A percentile compares a stretch with the other conserved stretches of the same genome.
These are phyloP conservation scores for Cladobotryum protrusum DNA, from an alignment of 2,329 filamentous ascomycete genomes.

Conservation along the genomic window DNA sequence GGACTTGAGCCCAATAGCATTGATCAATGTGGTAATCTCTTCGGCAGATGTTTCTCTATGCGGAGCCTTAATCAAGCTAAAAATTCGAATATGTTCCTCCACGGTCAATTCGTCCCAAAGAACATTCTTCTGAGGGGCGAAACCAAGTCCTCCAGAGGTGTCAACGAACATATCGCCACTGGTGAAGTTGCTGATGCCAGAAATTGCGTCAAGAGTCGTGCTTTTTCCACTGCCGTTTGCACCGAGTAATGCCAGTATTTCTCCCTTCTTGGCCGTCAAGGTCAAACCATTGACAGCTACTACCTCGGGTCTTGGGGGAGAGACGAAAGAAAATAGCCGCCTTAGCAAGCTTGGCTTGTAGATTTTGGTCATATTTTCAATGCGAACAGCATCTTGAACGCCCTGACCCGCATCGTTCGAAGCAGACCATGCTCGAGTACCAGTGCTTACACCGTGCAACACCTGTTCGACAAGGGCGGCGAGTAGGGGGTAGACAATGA, in stretches of 20 bases:
- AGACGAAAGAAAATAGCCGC: conserved; percentile 40
- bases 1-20: conserved; percentile 56
- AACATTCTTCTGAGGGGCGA: conserved; percentile 72
- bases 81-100: conserved; percentile 63
- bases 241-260: conserved; percentile 69
- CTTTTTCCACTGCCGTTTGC: conserved; percentile 69
- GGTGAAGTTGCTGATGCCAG: conserved; percentile 34
- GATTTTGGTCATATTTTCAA: conserved; percentile 66
- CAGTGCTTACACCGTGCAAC: conserved; percentile 46
- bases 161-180: conserved; percentile 57
- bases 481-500: conserved; percentile 60
- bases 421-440: conserved; percentile 16
- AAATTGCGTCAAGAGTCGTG: conserved; percentile 40
- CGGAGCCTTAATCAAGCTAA: conserved; percentile 60
- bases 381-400: conserved; percentile 52
- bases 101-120: conserved; percentile 69
- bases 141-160: conserved; percentile 63
- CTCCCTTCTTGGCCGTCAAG: conserved; percentile 61
- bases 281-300: conserved; percentile 66
- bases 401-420: conserved; percentile 4
- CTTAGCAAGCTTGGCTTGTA: conserved; percentile 61
- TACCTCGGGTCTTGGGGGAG: conserved; percentile 55
- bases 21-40: conserved; percentile 41
- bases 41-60: conserved; percentile 40
- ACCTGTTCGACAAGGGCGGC: conserved; percentile 64